phyloP scores from a whole-genome alignment of 2,329 filamentous ascomycete species.

The Beauveria brongniartii region DNA sequence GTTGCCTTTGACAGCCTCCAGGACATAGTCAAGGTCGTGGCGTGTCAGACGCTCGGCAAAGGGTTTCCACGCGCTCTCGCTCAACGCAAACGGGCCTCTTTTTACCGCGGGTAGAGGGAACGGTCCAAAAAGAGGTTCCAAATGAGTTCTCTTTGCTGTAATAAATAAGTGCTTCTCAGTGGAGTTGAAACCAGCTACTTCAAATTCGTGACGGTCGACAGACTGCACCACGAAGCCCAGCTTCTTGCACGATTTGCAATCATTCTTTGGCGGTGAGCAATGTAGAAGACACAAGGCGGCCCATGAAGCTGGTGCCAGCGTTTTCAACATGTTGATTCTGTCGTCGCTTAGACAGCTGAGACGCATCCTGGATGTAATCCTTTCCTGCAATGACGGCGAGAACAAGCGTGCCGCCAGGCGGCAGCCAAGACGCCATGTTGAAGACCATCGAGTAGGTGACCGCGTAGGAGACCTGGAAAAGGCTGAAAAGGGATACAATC shows the following conservation, averaged over 20 bases:
- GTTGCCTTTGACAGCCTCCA: not conserved
- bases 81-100: not conserved
- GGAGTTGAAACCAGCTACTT: not conserved
- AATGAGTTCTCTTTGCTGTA: not conserved
- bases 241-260: not conserved
- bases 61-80: not conserved
- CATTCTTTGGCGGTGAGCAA: not conserved
- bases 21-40: not conserved
- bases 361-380: not conserved
- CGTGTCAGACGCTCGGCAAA: not conserved
- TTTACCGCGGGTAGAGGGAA: not conserved
- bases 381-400: not conserved
- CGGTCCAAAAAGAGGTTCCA: not conserved
- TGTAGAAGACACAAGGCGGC: not conserved
- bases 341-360: not conserved
- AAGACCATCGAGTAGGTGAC: not conserved
- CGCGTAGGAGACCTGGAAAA: not conserved
- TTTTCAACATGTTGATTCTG: not conserved
- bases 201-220: not conserved
- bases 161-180: not conserved
- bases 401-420: not conserved
- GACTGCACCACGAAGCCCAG: not conserved
- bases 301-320: not conserved
- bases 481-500: not conserved
- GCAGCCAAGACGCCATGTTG: slow-evolving; percentile 1